Evolutionary conservation across 2,329 filamentous ascomycete genomes (phyloP), one percentile per base, ranked within the genome.

Genomic region (Fusarium tuaranense): DNA sequence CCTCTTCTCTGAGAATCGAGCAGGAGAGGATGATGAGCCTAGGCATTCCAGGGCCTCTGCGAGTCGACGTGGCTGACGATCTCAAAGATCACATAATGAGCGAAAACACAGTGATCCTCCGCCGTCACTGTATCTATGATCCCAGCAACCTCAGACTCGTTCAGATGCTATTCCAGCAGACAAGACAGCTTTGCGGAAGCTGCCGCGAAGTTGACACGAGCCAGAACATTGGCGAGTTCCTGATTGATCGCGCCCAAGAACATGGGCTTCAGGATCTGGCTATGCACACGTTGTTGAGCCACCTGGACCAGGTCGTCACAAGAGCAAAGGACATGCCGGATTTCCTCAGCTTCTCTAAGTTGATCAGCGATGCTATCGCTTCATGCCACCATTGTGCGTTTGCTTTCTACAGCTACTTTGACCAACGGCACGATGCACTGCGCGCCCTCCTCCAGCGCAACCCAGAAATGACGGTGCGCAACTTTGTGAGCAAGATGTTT

Each of bases 41-140:
- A 62, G 74, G 70, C 14, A 78, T 81, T 1, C 78, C 80, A 1
- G 70, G 80, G 2, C 76, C 81, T 7, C 76, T 88, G n/a, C 86
- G 85, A 36, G 83, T 88, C 18, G 74, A 82, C 2, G 79, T 91
- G 13, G 83, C 87, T 0, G 75, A 77, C 1, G 84, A 84, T 32
- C 78, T 91, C 58, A 84, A 87, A 53, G 84, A 89, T n/a, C 86
- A 90, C 66, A 94, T 97, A 67, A 86, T 88, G 13, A 84, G 87
- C 68, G 92, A 96, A 61, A 98, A 98, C 76, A 91, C 93, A 70
- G 76, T 90, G 2, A 88, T 94, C 27, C 87, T 97, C 57, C 90
- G 93, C 63, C 91, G 93, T 20, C 95, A 97, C 78, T 95, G 93
- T 80, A 87, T 97, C 27, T 94, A 93, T 77, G 95, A 97, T 77